phyloP scores from a whole-genome alignment of 1,284 basidiomycete genomes.

The Ustilago trichophora region DNA sequence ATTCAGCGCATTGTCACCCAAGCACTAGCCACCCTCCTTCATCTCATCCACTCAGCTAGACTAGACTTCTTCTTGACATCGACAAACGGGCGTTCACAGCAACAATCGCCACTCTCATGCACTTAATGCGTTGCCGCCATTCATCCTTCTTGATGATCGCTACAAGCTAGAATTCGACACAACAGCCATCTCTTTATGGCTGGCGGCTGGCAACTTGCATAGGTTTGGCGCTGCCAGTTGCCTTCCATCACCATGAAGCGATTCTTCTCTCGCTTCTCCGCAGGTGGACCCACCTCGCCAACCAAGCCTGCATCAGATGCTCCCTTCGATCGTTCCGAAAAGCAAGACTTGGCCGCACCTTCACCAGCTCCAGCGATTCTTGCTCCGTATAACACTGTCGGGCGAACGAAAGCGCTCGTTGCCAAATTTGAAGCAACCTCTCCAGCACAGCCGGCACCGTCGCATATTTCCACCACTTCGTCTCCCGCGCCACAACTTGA shows the following conservation, averaged over 20 bases:
- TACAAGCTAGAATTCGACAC: too few species aligned
- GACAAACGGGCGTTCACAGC: too few species aligned
- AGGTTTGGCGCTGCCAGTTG: too few species aligned
- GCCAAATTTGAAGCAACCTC: slow-evolving; percentile 36
- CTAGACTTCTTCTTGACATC: too few species aligned
- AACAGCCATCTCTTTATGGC: too few species aligned
- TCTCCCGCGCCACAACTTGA: slow-evolving; percentile 1
- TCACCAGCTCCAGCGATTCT: slow-evolving; percentile 3
- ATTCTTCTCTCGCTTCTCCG: slow-evolving; percentile 56
- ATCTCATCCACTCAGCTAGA: background rate
- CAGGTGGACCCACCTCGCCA: slow-evolving; percentile 11
- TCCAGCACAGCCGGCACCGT: background rate
- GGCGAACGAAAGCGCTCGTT: slow-evolving; percentile 44
- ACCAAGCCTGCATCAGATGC: slow-evolving; percentile 5
- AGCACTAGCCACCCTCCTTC: background rate
- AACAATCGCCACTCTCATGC: background rate
- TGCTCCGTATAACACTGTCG: slow-evolving; percentile 4
- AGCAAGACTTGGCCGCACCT: slow-evolving; percentile 5
- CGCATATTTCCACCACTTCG: background rate
- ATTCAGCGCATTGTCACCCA: too few species aligned
- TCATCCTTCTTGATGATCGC: too few species aligned
- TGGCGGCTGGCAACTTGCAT: too few species aligned
- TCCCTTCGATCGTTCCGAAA: slow-evolving; percentile 12
- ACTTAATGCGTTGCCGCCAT: too few species aligned
- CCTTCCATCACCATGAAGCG: slow-evolving; percentile 48